Evolutionary conservation across 768 basidiomycete genomes (phyloP), one percentile per base, ranked within the genome.

Genomic region (Cystobasidium tubakii): DNA sequence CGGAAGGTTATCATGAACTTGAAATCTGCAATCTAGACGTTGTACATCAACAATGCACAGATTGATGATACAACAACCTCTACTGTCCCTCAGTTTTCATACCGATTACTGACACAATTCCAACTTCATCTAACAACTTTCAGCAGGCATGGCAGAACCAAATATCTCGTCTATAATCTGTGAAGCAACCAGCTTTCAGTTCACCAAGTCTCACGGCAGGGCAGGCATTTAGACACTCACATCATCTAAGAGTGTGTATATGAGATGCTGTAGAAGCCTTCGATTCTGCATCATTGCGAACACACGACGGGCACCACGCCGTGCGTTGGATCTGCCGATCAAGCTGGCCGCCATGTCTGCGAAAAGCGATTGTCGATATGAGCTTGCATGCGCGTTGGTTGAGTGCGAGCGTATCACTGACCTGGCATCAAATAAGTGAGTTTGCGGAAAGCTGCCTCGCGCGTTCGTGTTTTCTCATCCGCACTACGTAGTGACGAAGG

Each of bases 321-420:
- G 87, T 21, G 95, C 93, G 79, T 99, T 98, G 1, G 90, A 89
- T 34, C 93, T 86, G n/a, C 96, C 96, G 77, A 97, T 97, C 89
- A 97, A 92, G 78, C 96, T 97, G 7, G 95, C 92, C 36, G 91
- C 93, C 66, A 97, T 82, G 79, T 98, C 95, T 96, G 77, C 10
- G 1, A 19, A 29, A 46, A 25, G 72, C 13, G 1, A 33, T 1
- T 17, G 15, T 29, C 9, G 77, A 34, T 65, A 80, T n/a, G 6
- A 57, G 23, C 6, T 25, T 39, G 0, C 23, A 53, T 19, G 12
- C 34, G 29, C 3, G 43, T 19, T 31, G 9, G 31, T n/a, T 15
- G 46, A 17, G 10, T 50, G 7, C 46, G n/a, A 9, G 17, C 9
- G 42, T 17, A 7, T 25, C 1, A 27, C 81, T 65, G 72, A 92